Base-by-base conservation (phyloP, 306 rosid genomes). In the Carpinus fangiana region DNA sequence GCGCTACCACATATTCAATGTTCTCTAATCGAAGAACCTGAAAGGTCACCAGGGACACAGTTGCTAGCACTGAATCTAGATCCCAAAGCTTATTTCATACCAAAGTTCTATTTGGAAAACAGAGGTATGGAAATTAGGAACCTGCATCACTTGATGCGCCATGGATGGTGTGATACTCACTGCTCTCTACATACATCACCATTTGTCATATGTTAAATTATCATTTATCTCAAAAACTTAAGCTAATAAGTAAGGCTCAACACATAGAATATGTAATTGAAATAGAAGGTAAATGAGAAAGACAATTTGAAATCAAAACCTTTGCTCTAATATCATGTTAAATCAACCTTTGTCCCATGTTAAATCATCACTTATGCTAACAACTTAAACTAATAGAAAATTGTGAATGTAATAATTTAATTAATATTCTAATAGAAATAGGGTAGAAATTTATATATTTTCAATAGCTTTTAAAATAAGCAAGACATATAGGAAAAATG, bases 1-100 rank as follows among this genome's bases (percentile, higher is more conserved):
- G 98, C 77, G 98, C 95, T 78, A 94, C 98, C 67, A 94, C 97
- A 69, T 90, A 94, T 82, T 94, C 97, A 73, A 94, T 84, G 21
- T 87, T 88, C 81, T 92, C 97, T 52, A 87, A 89, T 82, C 90
- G 90, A 78, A 94, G 84, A 79, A 88, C 74, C 95, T 94, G 88
- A 85, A 82, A 83, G 55, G 70, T 34, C 48, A 41, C 72, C 4
- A 66, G 14, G 23, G 72, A 18, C 23, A 18, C 72, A 41, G 16
- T 66, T 66, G 41, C 51, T 41, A 66, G 72, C 72, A 38, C 2
- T 66, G 28, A 41, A 38, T 66, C 34, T 41, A 18, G 72, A 48
- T 66, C 72, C 50, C 48, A 66, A 34, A 16, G 21, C 0, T 23
- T 8, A 0, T 59, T 59, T 18, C 20, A 23, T 9, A 20, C 65